Base-by-base conservation (phyloP, 176 grass and related monocot species). In the Raddia guianensis region DNA sequence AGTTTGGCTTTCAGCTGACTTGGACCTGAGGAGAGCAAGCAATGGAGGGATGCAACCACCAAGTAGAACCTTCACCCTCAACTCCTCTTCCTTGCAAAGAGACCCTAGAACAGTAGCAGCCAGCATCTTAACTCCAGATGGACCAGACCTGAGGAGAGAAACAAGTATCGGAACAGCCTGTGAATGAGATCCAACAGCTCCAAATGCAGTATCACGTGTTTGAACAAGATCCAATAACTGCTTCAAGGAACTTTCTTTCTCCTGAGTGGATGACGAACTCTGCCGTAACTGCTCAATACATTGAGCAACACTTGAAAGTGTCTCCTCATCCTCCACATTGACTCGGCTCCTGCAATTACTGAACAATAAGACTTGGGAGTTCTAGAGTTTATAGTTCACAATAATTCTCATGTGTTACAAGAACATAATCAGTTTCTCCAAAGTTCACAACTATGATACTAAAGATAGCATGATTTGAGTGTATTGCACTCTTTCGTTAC, bases 21-120 rank as follows among this genome's bases (percentile, higher is more conserved):
- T 93, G 2, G 94, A 91, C 71, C 86, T 97, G 63, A 97, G 90
- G 75, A 97, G 88, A 60, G 83, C 80, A 76, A 97, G 94, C 86
- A 97, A 89, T 19, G 94, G 94, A 85, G 94, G 94, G 42, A 97
- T 97, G 86, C 94, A 97, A 82, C 94, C 94, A 54, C 94, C 94
- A 52, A 97, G 90, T 54, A 97, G 73, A 72, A 97, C 94, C 86
- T 97, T 97, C 44, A 97, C 94, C 75, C 88, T 91, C 84, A 97
- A 43, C 63, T 97, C 94, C 46, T 97, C 91, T 82, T 97, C 94
- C 81, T 93, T 97, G 88, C 94, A 97, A 84, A 97, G 94, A 89
- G 94, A 97, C 49, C 94, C 94, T 5, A 97, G 79, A 72, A 97
- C 94, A 76, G 91, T 79, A 81, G 90, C 88, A 89, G 94, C 81